These are phyloP conservation scores for Phyllosticta capitalensis DNA, from an alignment of 2,329 filamentous ascomycete genomes.

Conservation along the genomic window DNA sequence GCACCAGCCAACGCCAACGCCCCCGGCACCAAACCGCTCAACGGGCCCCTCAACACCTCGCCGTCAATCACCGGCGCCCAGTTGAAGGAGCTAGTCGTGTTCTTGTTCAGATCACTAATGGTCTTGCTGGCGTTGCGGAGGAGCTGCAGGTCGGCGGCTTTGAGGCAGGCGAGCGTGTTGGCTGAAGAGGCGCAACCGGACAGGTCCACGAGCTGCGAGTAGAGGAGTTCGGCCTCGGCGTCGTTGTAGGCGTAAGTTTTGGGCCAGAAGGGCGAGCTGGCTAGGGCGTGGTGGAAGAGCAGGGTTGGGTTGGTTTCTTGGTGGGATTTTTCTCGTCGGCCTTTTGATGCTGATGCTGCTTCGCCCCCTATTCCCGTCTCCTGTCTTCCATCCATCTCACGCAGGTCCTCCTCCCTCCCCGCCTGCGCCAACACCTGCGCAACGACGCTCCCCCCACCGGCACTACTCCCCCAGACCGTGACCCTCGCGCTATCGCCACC, in stretches of 20 bases:
- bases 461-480: slow-evolving; percentile 52
- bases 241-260: slow-evolving; percentile 47
- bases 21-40: slow-evolving; percentile 37
- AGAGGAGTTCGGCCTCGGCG: slow-evolving; percentile 43
- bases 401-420: no score
- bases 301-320: no score
- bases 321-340: no score
- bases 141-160: slow-evolving; percentile 42
- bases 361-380: no score
- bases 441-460: slow-evolving; percentile 48
- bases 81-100: slow-evolving; percentile 47
- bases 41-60: slow-evolving; percentile 38
- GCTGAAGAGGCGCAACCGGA: slow-evolving; percentile 42
- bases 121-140: slow-evolving; percentile 44
- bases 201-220: slow-evolving; percentile 36
- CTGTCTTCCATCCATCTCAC: no score
- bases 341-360: no score
- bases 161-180: slow-evolving; percentile 41
- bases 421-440: no score
- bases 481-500: slow-evolving; percentile 50
- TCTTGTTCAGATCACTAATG: slow-evolving; percentile 42
- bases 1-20: no score
- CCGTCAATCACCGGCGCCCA: slow-evolving; percentile 54
- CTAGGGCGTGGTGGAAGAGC: slow-evolving; percentile 43
- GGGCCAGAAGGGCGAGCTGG: slow-evolving; percentile 49